Evolutionary conservation across 2,329 filamentous ascomycete species (phyloP).

Genomic region (Colletotrichum sojae): DNA sequence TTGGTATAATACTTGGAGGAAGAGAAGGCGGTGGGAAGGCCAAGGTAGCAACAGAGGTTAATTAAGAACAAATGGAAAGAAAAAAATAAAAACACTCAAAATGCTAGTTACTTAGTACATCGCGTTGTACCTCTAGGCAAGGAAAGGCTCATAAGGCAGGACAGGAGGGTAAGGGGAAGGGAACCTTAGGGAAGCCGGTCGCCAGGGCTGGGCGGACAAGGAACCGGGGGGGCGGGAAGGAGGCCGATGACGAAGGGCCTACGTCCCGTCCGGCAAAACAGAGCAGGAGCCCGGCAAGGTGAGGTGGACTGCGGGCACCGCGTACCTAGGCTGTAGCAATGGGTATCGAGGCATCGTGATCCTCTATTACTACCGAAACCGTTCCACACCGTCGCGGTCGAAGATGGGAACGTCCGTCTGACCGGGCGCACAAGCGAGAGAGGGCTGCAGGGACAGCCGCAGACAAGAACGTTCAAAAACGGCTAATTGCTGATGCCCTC

Average conservation of each 20-base stretch:
- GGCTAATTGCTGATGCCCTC: too few species aligned
- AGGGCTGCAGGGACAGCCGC: too few species aligned
- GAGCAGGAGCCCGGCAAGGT: not conserved
- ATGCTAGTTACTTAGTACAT: not conserved
- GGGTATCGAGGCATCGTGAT: too few species aligned
- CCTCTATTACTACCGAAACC: too few species aligned
- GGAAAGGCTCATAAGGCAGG: constrained; percentile 2
- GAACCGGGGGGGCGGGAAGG: constrained; percentile 16
- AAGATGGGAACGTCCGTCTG: too few species aligned
- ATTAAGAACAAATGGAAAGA: not conserved
- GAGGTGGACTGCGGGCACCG: not conserved
- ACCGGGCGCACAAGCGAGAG: too few species aligned
- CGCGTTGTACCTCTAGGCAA: too few species aligned
- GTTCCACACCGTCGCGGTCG: too few species aligned
- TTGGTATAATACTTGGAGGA: not conserved
- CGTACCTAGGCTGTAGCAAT: too few species aligned
- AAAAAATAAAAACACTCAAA: not conserved
- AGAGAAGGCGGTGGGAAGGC: not conserved
- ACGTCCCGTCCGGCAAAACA: not conserved
- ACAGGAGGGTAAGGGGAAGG: not conserved
- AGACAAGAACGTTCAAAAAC: too few species aligned
- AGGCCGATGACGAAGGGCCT: constrained; percentile 26
- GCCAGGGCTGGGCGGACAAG: constrained; percentile 11
- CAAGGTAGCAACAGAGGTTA: constrained; percentile 3
- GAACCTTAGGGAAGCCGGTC: not conserved